These are phyloP conservation scores for Pouteria glomerata DNA, from an alignment of 148 eudicot genomes.

Conservation along the genomic window DNA sequence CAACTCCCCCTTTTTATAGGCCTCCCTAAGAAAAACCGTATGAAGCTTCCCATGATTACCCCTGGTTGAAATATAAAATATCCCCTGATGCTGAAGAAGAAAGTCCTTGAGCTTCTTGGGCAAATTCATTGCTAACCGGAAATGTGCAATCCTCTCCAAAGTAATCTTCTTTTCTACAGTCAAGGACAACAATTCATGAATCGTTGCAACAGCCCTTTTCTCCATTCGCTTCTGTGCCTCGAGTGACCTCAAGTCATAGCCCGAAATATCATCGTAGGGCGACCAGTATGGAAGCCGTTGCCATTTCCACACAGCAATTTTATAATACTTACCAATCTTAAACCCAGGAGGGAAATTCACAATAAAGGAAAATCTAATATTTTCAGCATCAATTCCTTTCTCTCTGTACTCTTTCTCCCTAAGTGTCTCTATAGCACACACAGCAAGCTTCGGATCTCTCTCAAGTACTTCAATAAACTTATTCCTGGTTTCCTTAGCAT, in stretches of 20 bases:
- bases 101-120: slow-evolving; percentile 90
- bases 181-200: slow-evolving; percentile 78
- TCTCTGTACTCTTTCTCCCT: slow-evolving; percentile 88
- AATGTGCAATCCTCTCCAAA: slow-evolving; percentile 93
- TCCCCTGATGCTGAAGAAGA: slow-evolving; percentile 89
- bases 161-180: slow-evolving; percentile 97
- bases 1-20: slow-evolving; percentile 78
- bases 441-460: slow-evolving; percentile 44
- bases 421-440: slow-evolving; percentile 67
- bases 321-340: slow-evolving; percentile 74
- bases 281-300: slow-evolving; percentile 98
- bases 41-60: slow-evolving; percentile 96
- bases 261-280: slow-evolving; percentile 82
- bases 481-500: slow-evolving; percentile 55
- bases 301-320: slow-evolving; percentile 97
- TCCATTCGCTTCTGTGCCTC: slow-evolving; percentile 95
- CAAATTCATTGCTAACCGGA: slow-evolving; percentile 66
- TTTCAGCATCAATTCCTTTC: slow-evolving; percentile 72
- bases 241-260: slow-evolving; percentile 78
- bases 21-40: slow-evolving; percentile 90
- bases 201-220: slow-evolving; percentile 79
- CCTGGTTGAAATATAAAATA: slow-evolving; percentile 88
- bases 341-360: slow-evolving; percentile 97
- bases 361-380: slow-evolving; percentile 69
- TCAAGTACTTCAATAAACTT: slow-evolving; percentile 83